These are phyloP conservation scores for Tylopilus sp. DNA, from an alignment of 1,284 basidiomycete species.

Conservation along the genomic window DNA sequence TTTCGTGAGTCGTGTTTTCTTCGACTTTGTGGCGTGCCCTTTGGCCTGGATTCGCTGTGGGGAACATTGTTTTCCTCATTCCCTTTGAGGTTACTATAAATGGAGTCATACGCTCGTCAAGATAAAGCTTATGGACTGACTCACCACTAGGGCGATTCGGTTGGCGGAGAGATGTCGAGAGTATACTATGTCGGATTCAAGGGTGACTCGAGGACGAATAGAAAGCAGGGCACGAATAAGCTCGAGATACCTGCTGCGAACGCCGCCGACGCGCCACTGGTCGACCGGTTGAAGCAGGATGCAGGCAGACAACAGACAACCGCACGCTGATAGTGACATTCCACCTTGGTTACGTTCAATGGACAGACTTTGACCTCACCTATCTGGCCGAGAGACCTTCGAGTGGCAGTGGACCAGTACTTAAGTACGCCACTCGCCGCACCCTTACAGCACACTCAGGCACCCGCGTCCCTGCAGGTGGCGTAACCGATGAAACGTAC, in stretches of 20 bases:
- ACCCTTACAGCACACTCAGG: background rate
- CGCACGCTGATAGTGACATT: conserved; percentile 22
- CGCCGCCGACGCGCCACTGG: conserved; percentile 60
- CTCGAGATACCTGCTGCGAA: conserved; percentile 69
- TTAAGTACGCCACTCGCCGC: no score
- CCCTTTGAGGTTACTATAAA: conserved; percentile 25
- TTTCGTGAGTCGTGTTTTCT: conserved; percentile 53
- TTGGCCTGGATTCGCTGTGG: conserved; percentile 10
- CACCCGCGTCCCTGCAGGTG: background rate
- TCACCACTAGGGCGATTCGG: conserved; percentile 57
- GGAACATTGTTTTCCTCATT: conserved; percentile 3
- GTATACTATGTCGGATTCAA: conserved; percentile 81
- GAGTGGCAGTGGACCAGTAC: background rate
- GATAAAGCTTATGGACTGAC: conserved; percentile 16
- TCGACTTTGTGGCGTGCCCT: conserved; percentile 10
- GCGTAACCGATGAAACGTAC: background rate
- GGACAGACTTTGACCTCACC: no score
- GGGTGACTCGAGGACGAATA: conserved; percentile 58
- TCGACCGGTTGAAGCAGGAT: conserved; percentile 60
- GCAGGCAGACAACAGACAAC: conserved; percentile 35
- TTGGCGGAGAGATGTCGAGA: conserved; percentile 57
- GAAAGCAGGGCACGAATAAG: conserved; percentile 57
- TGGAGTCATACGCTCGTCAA: conserved; percentile 7
- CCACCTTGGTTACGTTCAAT: background rate
- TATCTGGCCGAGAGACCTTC: background rate